Evolutionary conservation across 2,329 filamentous ascomycete genomes (phyloP), one percentile per base, ranked within the genome.

Genomic region (Lachnellula cervina): DNA sequence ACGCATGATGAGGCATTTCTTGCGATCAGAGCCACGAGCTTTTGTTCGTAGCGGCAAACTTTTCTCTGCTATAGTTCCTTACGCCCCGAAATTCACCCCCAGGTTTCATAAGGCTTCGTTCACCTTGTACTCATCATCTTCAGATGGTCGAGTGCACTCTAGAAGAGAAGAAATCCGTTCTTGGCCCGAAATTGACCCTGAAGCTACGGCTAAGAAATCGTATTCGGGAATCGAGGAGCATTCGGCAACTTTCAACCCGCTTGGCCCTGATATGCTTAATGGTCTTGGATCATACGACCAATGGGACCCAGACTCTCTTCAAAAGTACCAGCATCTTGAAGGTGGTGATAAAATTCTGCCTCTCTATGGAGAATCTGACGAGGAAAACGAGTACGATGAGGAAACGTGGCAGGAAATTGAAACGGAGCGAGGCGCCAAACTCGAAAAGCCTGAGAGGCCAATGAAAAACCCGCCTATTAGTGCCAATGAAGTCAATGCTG

Each of bases 351-450:
- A 77, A 21, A 62, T 74, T 9, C 69, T 80, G 6, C 80, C 81
- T 17, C 21, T 73, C 0, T 81, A 79, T 63, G 81, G 81, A 5
- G 80, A 86, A 3, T 86, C 82, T 2, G 73, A 72, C 34, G 68
- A 75, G 48, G 69, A 77, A 8, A 76, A 77, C 3, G 74, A 79
- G 32, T 81, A 79, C 59, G 84, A 88, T 62, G 74, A 79, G 11
- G 77, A 81, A 37, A 86, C 81, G 0, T 80, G 77, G 74, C 72
- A 71, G 44, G 86, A 89, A 64, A 86, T 88, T 9, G 77, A 85
- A 46, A 72, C 79, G 32, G 83, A 86, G 57, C 56, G 49, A 32
- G 61, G 62, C 25, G 50, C 61, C 32, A 49, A 52, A 16, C 53
- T 56, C 70, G 73, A 42, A 71, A 74, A 51, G 72, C 75, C 49